Evolutionary conservation across 108 stramenopile genomes (phyloP), one percentile per base, ranked within the genome.

Genomic region (Cylindrotheca fusiformis): DNA sequence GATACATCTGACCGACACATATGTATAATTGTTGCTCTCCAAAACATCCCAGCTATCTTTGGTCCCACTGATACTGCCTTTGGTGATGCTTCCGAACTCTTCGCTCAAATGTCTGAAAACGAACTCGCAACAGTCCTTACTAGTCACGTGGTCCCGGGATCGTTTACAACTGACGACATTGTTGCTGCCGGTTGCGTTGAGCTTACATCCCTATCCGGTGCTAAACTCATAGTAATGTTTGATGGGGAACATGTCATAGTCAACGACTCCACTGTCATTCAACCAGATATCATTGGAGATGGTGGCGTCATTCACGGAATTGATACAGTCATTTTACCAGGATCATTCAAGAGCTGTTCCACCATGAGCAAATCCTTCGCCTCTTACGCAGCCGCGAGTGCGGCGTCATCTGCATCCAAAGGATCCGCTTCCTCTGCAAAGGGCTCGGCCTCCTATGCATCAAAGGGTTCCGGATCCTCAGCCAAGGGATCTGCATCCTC

Each of bases 281-380:
- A 30, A 14, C 28, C 66, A n/a, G 63, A 73, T 28, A 26, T 73
- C 21, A 0, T 26, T 4, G 72, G 56, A 5, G 24, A 21, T 50
- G 65, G 67, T 41, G 72, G 72, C 30, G 60, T 73, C 47, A 28
- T 73, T 8, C 72, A 73, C 41, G 72, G 57, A 28, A 60, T 73
- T 46, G 72, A 73, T 51, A 2, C 33, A 20, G 66, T 65, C 17
- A 25, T 67, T 21, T 22, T 49, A 3, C 71, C 36, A 6, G 36
- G 36, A 41, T 41, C 36, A 41, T 41, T 41, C 36, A 14, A 6
- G 14, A 6, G 10, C 14, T 41, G 36, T 41, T 10, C 10, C 36
- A 14, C 36, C 36, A 41, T 14, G 36, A 41, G 6, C 10, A 41
- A 41, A 41, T 41, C 14, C 36, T 14, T 41, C 14, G 36, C n/a